Conservation (phyloP, 1,284 basidiomycete genomes). For the Ceratobasidium sp. region DNA sequence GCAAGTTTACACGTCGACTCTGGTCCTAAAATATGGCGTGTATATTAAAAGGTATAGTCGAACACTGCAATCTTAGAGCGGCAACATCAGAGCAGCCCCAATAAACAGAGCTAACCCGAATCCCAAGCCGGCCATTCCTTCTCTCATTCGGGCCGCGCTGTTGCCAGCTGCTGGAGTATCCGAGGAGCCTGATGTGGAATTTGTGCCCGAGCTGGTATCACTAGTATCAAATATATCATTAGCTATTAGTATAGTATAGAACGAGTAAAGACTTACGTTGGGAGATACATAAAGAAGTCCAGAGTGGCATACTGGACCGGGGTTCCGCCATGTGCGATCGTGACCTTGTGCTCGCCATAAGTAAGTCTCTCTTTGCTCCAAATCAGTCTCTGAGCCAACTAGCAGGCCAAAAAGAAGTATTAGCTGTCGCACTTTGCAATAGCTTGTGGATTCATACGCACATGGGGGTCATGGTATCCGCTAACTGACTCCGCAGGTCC, state of each 20-base stretch:
- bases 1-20: too few species aligned
- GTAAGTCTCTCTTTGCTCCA: slow-evolving; percentile 6
- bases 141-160: background rate
- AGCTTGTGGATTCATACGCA: too few species aligned
- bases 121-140: background rate
- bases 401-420: background rate
- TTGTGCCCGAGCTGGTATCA: background rate
- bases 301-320: background rate
- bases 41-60: too few species aligned
- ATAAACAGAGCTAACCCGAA: background rate
- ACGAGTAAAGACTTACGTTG: slow-evolving; percentile 1
- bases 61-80: too few species aligned
- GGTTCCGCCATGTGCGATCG: slow-evolving; percentile 7
- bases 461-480: background rate
- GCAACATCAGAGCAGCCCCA: background rate
- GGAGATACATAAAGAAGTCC: slow-evolving; percentile 31
- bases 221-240: background rate
- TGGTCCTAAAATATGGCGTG: too few species aligned
- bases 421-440: too few species aligned
- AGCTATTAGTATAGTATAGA: background rate
- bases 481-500: background rate
- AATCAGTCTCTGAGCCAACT: slow-evolving; percentile 14
- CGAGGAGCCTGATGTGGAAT: background rate
- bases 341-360: background rate
- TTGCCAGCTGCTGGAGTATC: background rate